Conservation (phyloP, 768 basidiomycete species). For the Termitomyces sp. region DNA sequence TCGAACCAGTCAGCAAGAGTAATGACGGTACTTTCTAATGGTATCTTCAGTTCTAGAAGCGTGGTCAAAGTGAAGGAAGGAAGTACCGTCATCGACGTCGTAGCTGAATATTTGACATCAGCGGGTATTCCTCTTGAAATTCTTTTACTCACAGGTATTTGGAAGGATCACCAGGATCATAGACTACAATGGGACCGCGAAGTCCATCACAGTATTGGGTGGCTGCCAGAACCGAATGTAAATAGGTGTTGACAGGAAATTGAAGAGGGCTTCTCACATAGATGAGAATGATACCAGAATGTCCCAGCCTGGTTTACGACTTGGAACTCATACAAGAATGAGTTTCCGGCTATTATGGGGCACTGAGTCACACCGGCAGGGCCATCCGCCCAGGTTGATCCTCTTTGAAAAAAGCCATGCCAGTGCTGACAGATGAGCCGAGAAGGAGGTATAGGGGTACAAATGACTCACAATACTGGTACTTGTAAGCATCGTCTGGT, state of each 20-base stretch:
- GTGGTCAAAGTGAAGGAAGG: background rate
- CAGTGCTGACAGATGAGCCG: background rate
- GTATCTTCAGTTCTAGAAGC: background rate
- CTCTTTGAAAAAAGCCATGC: slow-evolving; percentile 3
- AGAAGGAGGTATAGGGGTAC: background rate
- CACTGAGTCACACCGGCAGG: slow-evolving; percentile 1
- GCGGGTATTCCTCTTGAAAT: background rate
- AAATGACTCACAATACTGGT: slow-evolving; percentile 1
- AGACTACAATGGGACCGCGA: slow-evolving; percentile 2
- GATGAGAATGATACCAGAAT: slow-evolving; percentile 4
- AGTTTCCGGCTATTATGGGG: slow-evolving; percentile 1
- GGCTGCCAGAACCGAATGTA: background rate
- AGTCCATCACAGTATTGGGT: slow-evolving; percentile 7
- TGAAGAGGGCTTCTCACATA: background rate
- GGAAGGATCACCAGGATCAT: slow-evolving; percentile 1
- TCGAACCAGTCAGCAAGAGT: background rate
- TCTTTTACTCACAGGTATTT: background rate
- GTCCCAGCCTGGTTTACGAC: background rate
- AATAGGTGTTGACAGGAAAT: background rate
- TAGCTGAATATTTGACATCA: background rate
- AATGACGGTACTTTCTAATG: background rate
- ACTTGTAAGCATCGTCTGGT: slow-evolving; percentile 1
- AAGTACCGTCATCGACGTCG: background rate
- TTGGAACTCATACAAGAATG: background rate
- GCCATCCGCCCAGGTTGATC: background rate